Conservation (phyloP, 305 asterid species). For the Fraxinus paxiana region DNA sequence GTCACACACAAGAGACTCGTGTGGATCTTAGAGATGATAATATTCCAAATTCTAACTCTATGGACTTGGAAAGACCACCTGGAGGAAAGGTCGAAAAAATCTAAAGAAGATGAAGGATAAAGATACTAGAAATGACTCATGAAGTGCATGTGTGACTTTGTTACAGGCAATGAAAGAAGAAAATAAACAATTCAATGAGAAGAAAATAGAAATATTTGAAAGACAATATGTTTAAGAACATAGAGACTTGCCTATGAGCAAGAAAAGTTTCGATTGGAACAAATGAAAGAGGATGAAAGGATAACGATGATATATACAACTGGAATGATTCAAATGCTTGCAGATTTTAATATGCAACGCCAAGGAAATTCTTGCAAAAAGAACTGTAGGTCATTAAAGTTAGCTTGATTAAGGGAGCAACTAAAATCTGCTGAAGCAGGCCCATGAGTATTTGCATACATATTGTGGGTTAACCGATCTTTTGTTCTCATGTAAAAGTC, state of each 20-base stretch:
- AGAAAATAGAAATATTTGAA: too few relatives aligned
- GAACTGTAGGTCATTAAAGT: neutral
- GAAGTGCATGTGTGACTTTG: neutral
- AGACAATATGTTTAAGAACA: neutral
- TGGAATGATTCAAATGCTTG: neutral
- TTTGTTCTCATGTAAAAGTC: neutral
- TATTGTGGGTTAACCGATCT: neutral
- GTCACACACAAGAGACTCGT: neutral
- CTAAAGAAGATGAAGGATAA: neutral
- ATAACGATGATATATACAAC: neutral
- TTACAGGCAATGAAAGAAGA: neutral
- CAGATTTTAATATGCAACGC: neutral
- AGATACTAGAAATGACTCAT: neutral
- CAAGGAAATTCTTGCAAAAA: neutral
- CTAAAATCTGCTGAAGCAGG: neutral
- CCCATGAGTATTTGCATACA: neutral
- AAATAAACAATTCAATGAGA: neutral
- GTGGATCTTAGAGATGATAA: neutral
- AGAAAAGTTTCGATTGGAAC: neutral
- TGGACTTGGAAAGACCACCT: neutral
- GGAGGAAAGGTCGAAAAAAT: neutral
- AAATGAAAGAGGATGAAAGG: neutral
- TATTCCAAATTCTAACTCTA: neutral
- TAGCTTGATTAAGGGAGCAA: neutral
- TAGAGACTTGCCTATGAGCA: neutral